These are phyloP conservation scores for Plasmodium gaboni DNA, from an alignment of 169 alveolate species.

Conservation along the genomic window DNA sequence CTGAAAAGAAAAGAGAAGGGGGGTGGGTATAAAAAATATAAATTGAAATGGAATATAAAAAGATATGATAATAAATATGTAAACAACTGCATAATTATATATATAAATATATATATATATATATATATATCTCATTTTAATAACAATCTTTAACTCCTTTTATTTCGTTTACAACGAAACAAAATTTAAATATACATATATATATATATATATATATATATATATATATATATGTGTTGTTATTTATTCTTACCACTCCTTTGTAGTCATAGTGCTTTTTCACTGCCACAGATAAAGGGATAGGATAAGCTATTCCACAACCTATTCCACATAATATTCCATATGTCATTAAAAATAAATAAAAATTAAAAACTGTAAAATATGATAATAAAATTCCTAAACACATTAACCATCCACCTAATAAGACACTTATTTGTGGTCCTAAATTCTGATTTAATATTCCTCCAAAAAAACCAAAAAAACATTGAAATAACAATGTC, in stretches of 20 bases:
- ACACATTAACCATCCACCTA: slow-evolving; percentile 76
- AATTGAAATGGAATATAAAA: not conserved
- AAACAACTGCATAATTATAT: not conserved
- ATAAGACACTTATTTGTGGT: slow-evolving; percentile 66
- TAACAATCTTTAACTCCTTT: not conserved
- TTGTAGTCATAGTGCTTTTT: slow-evolving; percentile 62
- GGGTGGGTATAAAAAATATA: not conserved
- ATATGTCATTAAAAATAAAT: slow-evolving; percentile 66
- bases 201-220: not conserved
- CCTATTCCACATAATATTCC: slow-evolving; percentile 76
- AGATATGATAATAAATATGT: not conserved
- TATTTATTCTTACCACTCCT: slow-evolving; percentile 58
- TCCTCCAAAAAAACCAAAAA: slow-evolving; percentile 74
- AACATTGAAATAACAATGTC: slow-evolving; percentile 61
- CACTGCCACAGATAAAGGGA: slow-evolving; percentile 72
- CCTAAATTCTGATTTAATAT: slow-evolving; percentile 67
- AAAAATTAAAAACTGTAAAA: slow-evolving; percentile 69
- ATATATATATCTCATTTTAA: not conserved
- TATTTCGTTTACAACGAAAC: not conserved
- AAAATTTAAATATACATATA: not conserved
- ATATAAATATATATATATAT: not conserved
- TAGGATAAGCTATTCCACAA: slow-evolving; percentile 76
- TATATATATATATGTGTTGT: not conserved
- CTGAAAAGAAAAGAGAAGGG: not conserved
- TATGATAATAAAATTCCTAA: slow-evolving; percentile 66